Base-by-base conservation (phyloP, 495 filamentous ascomycete species). In the Bryoglossum gracile region DNA sequence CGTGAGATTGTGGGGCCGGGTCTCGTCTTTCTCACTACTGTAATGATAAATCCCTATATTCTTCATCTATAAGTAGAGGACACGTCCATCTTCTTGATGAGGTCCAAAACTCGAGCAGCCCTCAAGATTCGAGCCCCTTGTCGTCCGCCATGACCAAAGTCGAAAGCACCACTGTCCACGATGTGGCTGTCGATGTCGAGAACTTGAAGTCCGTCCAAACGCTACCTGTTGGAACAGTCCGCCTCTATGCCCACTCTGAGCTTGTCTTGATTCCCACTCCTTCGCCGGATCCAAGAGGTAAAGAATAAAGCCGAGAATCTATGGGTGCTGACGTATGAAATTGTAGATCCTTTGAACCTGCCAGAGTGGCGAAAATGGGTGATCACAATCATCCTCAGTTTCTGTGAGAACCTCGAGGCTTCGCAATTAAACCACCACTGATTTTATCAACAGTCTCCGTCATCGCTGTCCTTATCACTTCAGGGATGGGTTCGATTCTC, bases 401-500 rank as follows among this genome's bases (percentile, higher is more conserved):
- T 17, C 16, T 37, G 34, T 37, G 16, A 37, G 34, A 30, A 6
- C 13, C 26, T 30, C 26, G 6, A 13, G 6, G n/a, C n/a, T n/a
- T n/a, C n/a, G n/a, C n/a, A n/a, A n/a, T n/a, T n/a, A n/a, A n/a
- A n/a, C n/a, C n/a, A n/a, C n/a, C n/a, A n/a, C n/a, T n/a, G n/a
- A n/a, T n/a, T n/a, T n/a, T n/a, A n/a, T n/a, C n/a, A 5, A 26
- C 16, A 43, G 22, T 26, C 17, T 43, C 41, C 11, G 30, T 30
- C 8, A 30, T 22, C 6, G 23, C 21, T 13, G 24, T 43, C 22
- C 41, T 28, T 3, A 41, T 41, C 9, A 30, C 41, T 28, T 43
- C 41, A 25, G 41, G 41, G 16, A 25, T 43, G 41, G 41, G 41
- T 4, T 16, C 41, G 6, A 43, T 43, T 14, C 41, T 43, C 9